These are phyloP conservation scores for Cyclostephanos invisitatus DNA, from an alignment of 108 stramenopile genomes.

Conservation along the genomic window DNA sequence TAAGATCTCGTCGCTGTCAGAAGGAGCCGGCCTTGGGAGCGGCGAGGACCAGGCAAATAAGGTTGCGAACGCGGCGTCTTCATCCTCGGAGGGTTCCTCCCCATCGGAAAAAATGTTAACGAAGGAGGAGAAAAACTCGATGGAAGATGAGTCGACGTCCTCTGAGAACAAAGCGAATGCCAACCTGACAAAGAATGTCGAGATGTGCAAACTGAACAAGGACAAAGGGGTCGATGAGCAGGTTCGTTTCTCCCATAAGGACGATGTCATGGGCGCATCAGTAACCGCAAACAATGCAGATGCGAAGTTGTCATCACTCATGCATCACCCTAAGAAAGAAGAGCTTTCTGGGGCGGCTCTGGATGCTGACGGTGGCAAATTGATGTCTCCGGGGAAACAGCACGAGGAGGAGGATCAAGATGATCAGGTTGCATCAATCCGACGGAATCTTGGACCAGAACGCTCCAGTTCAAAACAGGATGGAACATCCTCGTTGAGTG, in stretches of 20 bases:
- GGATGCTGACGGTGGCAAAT: neutral
- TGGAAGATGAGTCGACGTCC: constrained; percentile 61
- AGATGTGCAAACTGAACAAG: constrained; percentile 60
- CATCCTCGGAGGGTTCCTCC: constrained; percentile 6
- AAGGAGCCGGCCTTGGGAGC: neutral
- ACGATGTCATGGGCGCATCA: constrained; percentile 83
- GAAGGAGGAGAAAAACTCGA: constrained; percentile 14
- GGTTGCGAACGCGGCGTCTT: constrained; percentile 13
- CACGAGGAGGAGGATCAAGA: neutral
- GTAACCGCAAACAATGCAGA: constrained; percentile 88
- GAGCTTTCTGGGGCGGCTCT: neutral
- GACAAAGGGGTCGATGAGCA: constrained; percentile 40
- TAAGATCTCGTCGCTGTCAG: constrained; percentile 29
- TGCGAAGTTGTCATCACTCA: constrained; percentile 74
- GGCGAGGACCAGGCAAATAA: constrained; percentile 4
- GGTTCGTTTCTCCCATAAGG: constrained; percentile 54
- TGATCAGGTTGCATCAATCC: constrained; percentile 15
- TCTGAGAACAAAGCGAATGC: constrained; percentile 53
- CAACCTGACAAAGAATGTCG: constrained; percentile 54
- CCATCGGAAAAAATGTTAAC: constrained; percentile 24
- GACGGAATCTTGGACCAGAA: constrained; percentile 8
- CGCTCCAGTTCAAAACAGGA: constrained; percentile 13
- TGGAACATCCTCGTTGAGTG: constrained; percentile 56
- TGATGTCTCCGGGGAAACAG: neutral
- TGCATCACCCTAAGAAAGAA: constrained; percentile 49